Evolutionary conservation across 306 rosid species (phyloP).

Genomic region (Alnus glutinosa): DNA sequence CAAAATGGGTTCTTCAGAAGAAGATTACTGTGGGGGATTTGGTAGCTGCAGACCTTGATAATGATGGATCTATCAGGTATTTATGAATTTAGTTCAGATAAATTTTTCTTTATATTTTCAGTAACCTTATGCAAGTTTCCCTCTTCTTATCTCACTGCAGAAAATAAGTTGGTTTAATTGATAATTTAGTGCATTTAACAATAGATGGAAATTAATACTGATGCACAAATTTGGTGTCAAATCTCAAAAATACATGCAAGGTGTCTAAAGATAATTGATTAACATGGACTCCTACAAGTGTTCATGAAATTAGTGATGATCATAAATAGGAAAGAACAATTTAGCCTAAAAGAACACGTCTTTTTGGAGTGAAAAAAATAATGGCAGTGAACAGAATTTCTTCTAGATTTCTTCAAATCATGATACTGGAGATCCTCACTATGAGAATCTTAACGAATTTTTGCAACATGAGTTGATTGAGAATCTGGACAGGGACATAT

Average conservation of each 20-base stretch:
- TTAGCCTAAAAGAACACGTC: neutral
- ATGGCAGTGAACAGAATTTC: too few species aligned
- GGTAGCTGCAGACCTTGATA: constrained; percentile 67
- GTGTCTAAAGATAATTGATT: too few species aligned
- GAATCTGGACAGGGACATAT: too few species aligned
- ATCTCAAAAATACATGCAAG: neutral
- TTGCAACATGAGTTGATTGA: too few species aligned
- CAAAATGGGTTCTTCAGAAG: constrained; percentile 64
- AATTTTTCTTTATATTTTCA: neutral
- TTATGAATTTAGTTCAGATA: neutral
- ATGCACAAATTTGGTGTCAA: neutral
- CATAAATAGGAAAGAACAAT: neutral
- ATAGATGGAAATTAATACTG: neutral
- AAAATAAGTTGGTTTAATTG: neutral
- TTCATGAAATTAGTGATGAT: neutral
- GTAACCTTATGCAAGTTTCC: neutral
- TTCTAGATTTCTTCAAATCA: too few species aligned
- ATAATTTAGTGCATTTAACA: neutral
- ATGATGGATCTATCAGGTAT: constrained; percentile 82
- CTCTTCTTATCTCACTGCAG: neutral
- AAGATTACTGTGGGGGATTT: constrained; percentile 63
- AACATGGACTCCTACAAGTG: neutral
- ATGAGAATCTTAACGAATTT: too few species aligned
- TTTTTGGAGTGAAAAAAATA: too few species aligned
- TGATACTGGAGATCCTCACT: too few species aligned